Base-by-base conservation (phyloP, 2,329 filamentous ascomycete genomes). In the Fusarium albosuccineum region DNA sequence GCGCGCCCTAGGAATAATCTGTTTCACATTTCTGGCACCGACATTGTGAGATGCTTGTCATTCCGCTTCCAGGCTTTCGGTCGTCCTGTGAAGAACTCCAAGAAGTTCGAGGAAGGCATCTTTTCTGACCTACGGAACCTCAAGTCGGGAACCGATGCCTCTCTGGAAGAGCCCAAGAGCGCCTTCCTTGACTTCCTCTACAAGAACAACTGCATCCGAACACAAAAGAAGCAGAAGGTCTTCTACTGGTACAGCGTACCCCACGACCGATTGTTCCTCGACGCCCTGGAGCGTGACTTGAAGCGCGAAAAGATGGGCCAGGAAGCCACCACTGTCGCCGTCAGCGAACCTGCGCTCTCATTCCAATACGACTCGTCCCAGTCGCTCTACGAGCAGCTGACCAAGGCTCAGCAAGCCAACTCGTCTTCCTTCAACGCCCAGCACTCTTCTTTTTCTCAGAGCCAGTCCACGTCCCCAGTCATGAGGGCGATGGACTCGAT, bases 231-330 rank as follows among this genome's bases (percentile, higher is more conserved):
- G 87, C 96, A 99, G 78, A 99, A 99, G 86, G 96, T 99, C 70
- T 99, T 99, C 77, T 99, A 98, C 84, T 99, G 96, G 96, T 99
- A 98, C 83, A 97, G 94, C 83, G 96, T 99, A 48, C 96, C 96
- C 2, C 96, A 99, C 79, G 96, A 99, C 81, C 90, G 96, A 56
- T 89, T 99, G 52, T 99, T 99, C 82, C 90, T 99, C 72, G 96
- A 99, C 83, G 96, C 96, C 39, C 85, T 99, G 73, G 96, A 99
- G 86, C 91, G 96, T 70, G 96, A 99, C 77, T 83, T 99, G 77
- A 99, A 99, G 89, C 90, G 96, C 76, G 96, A 99, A 83, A 99
- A 99, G 88, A 98, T 98, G 95, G 91, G 92, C 70, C 96, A 99
- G 82, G 96, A 99, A 82, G 93, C 96, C 59, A 99, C 94, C 52